A percentile compares a stretch with the other conserved stretches of the same genome.
Evolutionary conservation across 75 land plant genomes (phyloP).

Genomic region (Larix kaempferi): DNA sequence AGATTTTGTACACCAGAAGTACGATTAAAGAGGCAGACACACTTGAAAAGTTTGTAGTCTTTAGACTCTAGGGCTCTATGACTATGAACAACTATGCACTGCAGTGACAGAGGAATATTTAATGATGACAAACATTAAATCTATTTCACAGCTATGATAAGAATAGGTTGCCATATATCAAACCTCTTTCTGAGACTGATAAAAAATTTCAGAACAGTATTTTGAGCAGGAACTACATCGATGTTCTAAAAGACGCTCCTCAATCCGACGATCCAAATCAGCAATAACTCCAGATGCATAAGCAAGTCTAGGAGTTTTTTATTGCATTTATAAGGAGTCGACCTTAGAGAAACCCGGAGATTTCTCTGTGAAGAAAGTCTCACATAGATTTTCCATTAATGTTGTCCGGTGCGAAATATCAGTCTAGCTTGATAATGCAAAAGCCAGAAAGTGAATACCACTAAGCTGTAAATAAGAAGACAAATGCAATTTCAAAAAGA

Average conservation of each 20-base stretch:
- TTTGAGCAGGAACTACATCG: constrained; percentile 67
- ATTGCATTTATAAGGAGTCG: too few species aligned
- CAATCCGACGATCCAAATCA: constrained; percentile 64
- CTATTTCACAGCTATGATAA: background rate
- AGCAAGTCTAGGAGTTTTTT: too few species aligned
- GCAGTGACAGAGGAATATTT: background rate
- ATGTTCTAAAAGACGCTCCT: constrained; percentile 65
- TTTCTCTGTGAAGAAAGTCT: too few species aligned
- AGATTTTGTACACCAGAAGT: background rate
- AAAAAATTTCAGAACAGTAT: constrained; percentile 54
- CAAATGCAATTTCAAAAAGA: too few species aligned
- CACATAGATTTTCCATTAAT: too few species aligned
- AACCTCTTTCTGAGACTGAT: constrained; percentile 96
- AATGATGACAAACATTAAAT: background rate
- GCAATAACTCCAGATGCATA: constrained; percentile 5
- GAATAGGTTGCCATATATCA: background rate
- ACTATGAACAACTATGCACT: background rate
- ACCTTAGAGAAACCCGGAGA: too few species aligned
- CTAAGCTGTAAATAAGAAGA: too few species aligned
- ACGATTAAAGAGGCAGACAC: too few species aligned
- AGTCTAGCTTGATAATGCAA: too few species aligned
- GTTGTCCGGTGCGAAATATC: too few species aligned
- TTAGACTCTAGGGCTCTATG: background rate
- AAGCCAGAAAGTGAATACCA: too few species aligned
- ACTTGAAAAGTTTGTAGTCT: background rate